Base-by-base conservation (phyloP, 164 flowering plant species). In the Annona cherimola region DNA sequence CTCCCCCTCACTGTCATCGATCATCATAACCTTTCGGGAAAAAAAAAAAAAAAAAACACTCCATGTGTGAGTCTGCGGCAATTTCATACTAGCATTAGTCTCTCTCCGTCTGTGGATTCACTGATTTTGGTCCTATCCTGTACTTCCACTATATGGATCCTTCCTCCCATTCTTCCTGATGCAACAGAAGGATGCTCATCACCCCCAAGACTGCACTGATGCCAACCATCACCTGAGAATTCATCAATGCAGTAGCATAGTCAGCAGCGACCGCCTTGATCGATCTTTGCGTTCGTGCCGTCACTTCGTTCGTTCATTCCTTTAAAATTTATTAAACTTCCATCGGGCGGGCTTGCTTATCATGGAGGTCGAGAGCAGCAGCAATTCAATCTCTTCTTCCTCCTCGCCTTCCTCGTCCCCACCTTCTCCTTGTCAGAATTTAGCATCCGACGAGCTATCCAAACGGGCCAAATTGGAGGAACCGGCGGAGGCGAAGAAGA, bases 311-410 rank as follows among this genome's bases (percentile, higher is more conserved):
- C 35, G 35, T 26, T 26, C 35, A 26, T 26, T 26, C 35, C 35
- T 26, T 26, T 26, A 26, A 26, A 26, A 26, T 26, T 26, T 26
- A 26, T 26, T 26, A 26, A 26, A 26, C 42, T 60, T 44, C 35
- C 57, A 5, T 44, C 75, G 74, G 84, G 72, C 45, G 0, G 76
- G 69, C 63, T 62, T n/a, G 4, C 65, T 41, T 1, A 68, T 66
- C 50, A 71, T 79, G 61, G 84, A 83, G n/a, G 57, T 80, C 4
- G 84, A 82, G 44, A 80, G 85, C 76, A 76, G 82, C 74, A 77
- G 81, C 65, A 80, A 78, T 71, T 83, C 84, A 2, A 43, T 63
- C 41, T 72, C 81, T 7, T 79, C 84, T 8, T 41, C 66, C 2
- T 71, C 80, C 0, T 57, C 76, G 18, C 67, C 84, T 7, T 61